Percentiles rank a stretch among this genome's conserved stretches.
phyloP scores from a whole-genome alignment of 2,329 filamentous ascomycete species.

The Fusarium zealandicum region DNA sequence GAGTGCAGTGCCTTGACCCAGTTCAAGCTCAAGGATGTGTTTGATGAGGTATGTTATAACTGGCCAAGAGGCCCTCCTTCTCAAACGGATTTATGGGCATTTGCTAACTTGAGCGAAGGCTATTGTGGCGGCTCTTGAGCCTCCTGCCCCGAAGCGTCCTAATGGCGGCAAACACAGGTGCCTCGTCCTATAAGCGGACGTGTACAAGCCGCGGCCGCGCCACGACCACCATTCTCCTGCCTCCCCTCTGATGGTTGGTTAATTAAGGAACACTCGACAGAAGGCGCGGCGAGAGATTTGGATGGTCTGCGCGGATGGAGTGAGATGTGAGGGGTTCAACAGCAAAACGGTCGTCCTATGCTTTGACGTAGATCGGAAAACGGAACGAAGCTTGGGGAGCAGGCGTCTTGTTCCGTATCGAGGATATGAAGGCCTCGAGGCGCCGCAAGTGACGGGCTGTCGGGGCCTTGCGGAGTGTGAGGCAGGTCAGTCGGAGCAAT shows the following conservation, averaged over 20 bases:
- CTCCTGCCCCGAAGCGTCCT: constrained; percentile 83
- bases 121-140: constrained; percentile 93
- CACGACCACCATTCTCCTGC: constrained; percentile 16
- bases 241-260: constrained; percentile 26
- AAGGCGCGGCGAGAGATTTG: constrained; percentile 24
- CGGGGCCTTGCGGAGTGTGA: constrained; percentile 15
- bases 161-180: constrained; percentile 67
- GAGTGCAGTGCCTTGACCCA: constrained; percentile 98
- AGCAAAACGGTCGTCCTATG: constrained; percentile 25
- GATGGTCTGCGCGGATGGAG: constrained; percentile 22
- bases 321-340: constrained; percentile 18
- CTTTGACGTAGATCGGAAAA: constrained; percentile 30
- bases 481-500: constrained; percentile 10
- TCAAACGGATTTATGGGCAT: neutral
- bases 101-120: constrained; percentile 64
- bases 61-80: neutral
- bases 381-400: constrained; percentile 36
- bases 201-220: constrained; percentile 14
- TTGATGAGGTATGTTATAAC: constrained; percentile 81
- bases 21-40: constrained; percentile 98
- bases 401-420: constrained; percentile 32
- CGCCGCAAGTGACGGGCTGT: constrained; percentile 18
- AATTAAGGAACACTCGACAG: constrained; percentile 20
- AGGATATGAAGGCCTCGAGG: constrained; percentile 24
- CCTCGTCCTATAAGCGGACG: constrained; percentile 65